These are phyloP conservation scores for Epichloe elymi DNA, from an alignment of 2,329 filamentous ascomycete species.

Conservation along the genomic window DNA sequence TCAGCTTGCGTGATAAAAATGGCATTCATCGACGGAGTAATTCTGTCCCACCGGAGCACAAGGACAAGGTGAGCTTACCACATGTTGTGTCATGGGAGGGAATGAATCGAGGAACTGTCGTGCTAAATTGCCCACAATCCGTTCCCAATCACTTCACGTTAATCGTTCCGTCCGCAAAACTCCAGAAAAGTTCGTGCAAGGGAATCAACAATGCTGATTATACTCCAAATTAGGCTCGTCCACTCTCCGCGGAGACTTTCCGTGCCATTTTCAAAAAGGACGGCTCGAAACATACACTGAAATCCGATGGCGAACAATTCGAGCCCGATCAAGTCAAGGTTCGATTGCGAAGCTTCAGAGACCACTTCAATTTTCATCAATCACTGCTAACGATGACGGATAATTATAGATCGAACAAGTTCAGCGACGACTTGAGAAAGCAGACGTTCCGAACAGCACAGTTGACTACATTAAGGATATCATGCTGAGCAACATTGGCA, in stretches of 20 bases:
- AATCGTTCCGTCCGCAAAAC: not conserved
- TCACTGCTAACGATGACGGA: not conserved
- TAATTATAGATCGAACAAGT: slow-evolving; percentile 29
- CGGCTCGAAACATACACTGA: slow-evolving; percentile 33
- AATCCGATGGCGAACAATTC: slow-evolving; percentile 21
- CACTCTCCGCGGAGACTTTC: slow-evolving; percentile 43
- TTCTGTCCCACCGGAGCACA: slow-evolving; percentile 36
- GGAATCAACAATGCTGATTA: not conserved
- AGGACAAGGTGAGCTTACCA: slow-evolving; percentile 31
- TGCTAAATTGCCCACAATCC: not conserved
- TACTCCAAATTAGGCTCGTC: slow-evolving; percentile 28
- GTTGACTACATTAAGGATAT: slow-evolving; percentile 45
- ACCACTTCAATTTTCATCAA: not conserved
- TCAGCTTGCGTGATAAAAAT: slow-evolving; percentile 57
- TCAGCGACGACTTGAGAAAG: slow-evolving; percentile 25
- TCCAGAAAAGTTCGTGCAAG: not conserved
- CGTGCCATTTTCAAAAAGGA: slow-evolving; percentile 54
- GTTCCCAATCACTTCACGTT: not conserved
- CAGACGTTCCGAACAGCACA: slow-evolving; percentile 32
- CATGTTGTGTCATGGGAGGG: not conserved
- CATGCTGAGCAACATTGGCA: slow-evolving; percentile 49
- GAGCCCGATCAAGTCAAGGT: slow-evolving; percentile 23
- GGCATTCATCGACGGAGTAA: slow-evolving; percentile 39
- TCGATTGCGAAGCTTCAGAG: not conserved
- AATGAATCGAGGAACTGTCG: not conserved